Evolutionary conservation across 2,329 filamentous ascomycete species (phyloP), one percentile per base, ranked within the genome.

Genomic region (Chaetomiaceae sp.): DNA sequence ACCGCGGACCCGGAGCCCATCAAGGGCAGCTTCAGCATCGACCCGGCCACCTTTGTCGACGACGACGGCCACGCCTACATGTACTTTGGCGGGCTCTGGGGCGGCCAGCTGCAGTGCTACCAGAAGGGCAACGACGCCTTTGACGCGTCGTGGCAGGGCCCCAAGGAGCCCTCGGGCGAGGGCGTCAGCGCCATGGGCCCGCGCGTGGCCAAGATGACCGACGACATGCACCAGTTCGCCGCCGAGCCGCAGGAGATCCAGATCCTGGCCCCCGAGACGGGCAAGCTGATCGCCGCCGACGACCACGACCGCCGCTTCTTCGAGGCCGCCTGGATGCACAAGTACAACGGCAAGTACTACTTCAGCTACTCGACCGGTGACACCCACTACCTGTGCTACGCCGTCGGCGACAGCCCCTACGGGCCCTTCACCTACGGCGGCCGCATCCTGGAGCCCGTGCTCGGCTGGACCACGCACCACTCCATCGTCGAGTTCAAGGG

Each of bases 401-500:
- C 83, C 1, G 80, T 76, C 2, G 78, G 83, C 0, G 71, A 79
- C 5, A 82, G 68, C 51, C 86, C 87, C 0, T 68, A 81, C 10
- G 86, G 87, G 0, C 86, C 87, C 0, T 90, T 90, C 60, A 86
- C 80, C 1, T 90, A 89, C 55, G 76, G 73, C 0, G 86, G 87
- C 0, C 71, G 80, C 41, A 85, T 91, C 48, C 66, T 91, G 43
- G 85, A 89, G 72, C 87, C 86, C 0, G 87, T 91, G 5, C 66
- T 86, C 21, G 86, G 87, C 1, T 91, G 87, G 87, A 90, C 87
- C 38, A 91, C 87, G 48, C 87, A 90, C 68, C 87, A 90, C 66
- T 87, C 82, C 3, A 85, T 91, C 58, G 84, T 85, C 9, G 85
- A 89, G 72, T 88, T 86, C 62, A 65, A 80, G 67, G 83, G 78